phyloP scores from a whole-genome alignment of 306 rosid species.

The Carpinus fangiana region DNA sequence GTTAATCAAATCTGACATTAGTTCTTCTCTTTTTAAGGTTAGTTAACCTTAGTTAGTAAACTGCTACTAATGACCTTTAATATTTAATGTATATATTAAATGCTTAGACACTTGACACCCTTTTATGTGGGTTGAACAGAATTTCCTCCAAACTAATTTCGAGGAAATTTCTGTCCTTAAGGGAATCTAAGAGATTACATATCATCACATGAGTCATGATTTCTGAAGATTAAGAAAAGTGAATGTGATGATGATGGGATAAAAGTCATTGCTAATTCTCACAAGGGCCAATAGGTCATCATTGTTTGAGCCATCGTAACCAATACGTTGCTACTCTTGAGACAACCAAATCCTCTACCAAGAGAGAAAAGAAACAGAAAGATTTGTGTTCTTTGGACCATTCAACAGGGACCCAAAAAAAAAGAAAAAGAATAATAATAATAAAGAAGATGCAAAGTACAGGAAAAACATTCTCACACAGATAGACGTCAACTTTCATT shows the following conservation, averaged over 20 bases:
- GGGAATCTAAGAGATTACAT: neutral
- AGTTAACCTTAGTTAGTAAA: no score
- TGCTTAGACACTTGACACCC: no score
- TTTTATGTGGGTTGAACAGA: no score
- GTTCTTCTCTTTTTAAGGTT: no score
- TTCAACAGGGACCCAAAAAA: neutral
- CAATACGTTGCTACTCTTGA: slow-evolving; percentile 6
- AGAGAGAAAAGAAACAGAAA: neutral
- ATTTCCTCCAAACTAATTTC: no score
- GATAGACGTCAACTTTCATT: slow-evolving; percentile 11
- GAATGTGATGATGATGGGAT: neutral
- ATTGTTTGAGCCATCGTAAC: slow-evolving; percentile 12
- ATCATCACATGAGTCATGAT: neutral
- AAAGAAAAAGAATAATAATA: no score
- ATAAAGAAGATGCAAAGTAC: neutral
- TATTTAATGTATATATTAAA: no score
- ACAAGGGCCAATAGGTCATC: neutral
- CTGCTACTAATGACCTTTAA: no score
- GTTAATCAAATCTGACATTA: no score
- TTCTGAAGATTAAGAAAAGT: neutral
- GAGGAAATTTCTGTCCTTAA: no score
- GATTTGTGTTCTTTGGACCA: slow-evolving; percentile 12
- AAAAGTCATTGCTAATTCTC: neutral
- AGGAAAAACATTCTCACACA: slow-evolving; percentile 24
- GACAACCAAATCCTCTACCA: neutral